Percentiles rank a stretch among this genome's conserved stretches.
Evolutionary conservation across 768 basidiomycete species (phyloP).

Genomic region (Macrolepiota albuminosa): DNA sequence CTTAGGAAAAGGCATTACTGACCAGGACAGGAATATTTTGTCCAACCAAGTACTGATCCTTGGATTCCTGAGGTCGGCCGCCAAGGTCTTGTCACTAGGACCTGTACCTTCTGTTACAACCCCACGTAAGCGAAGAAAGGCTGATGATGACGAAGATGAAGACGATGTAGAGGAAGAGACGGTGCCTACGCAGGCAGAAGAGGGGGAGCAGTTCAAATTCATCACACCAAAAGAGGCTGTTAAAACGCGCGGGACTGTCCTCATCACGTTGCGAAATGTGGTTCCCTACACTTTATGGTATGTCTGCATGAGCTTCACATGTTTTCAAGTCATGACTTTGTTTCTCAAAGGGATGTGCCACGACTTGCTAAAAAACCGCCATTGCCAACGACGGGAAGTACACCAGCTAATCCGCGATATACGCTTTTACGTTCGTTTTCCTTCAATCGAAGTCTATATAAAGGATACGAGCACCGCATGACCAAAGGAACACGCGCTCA

Average conservation of each 20-base stretch:
- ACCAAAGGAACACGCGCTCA: constrained; percentile 80
- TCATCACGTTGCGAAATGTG: constrained; percentile 85
- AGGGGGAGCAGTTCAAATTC: constrained; percentile 21
- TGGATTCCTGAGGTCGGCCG: constrained; percentile 73
- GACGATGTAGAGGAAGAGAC: constrained; percentile 27
- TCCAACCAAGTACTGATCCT: constrained; percentile 84
- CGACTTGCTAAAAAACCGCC: constrained; percentile 74
- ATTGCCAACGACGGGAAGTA: constrained; percentile 37
- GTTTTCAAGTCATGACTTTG: background rate
- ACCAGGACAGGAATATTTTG: constrained; percentile 90
- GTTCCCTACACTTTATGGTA: constrained; percentile 87
- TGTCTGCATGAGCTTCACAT: constrained; percentile 14
- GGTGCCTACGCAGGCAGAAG: constrained; percentile 20
- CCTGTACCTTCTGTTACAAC: constrained; percentile 39
- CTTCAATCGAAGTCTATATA: constrained; percentile 68
- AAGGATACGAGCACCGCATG: constrained; percentile 91
- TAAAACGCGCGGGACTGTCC: constrained; percentile 59
- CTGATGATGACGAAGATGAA: constrained; percentile 43
- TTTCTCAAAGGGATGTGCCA: constrained; percentile 60
- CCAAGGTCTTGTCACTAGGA: constrained; percentile 55
- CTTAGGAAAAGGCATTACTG: constrained; percentile 81
- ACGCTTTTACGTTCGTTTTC: constrained; percentile 71
- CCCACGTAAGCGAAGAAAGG: constrained; percentile 41
- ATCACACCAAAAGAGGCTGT: constrained; percentile 13
- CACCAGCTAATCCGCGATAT: constrained; percentile 61